Base-by-base conservation (phyloP, 2,329 filamentous ascomycete species). In the Thermoascus crustaceus region DNA sequence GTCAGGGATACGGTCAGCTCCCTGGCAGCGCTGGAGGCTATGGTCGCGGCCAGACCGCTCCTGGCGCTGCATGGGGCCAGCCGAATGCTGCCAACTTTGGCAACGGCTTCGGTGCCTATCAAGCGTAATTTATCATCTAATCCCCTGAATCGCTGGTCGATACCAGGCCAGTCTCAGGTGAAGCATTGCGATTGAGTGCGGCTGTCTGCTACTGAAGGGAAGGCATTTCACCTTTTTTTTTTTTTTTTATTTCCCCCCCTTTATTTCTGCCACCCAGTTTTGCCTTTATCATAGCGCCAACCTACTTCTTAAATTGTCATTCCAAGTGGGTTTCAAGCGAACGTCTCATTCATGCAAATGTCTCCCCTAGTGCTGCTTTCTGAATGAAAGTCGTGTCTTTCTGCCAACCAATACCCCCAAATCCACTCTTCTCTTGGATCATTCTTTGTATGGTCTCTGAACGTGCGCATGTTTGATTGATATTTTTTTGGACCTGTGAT, bases 1-100 rank as follows among this genome's bases (percentile, higher is more conserved):
- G 54, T 30, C 65, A 67, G 45, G 60, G 58, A 56, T 87, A 80
- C 53, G 73, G 71, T 40, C 64, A 81, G 73, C 53, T 79, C 71
- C 45, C 81, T 75, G 70, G 67, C 48, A 91, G 82, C 56, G 82
- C 84, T 49, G 85, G 84, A 51, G 85, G 85, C 42, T 94, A 87
- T 55, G 85, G 85, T 44, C 85, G 86, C 57, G 85, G 84, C 46
- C 72, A 72, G 44, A 72, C 72, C 44, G 63, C 67, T 37, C 68
- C 71, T 47, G 61, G 62, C 35, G 55, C 60, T 43, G 69, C 71
- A 52, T 75, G 73, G 68, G 68, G 66, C 41, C 70, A 72, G 52
- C 69, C 69, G 37, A 60, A 57, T 46, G 64, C 61, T 45, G 57
- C 55, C 41, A 68, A 64, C 40, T 70, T 67, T 46, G 66, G 66